These are phyloP conservation scores for Cenococcum geophilum DNA, from an alignment of 495 filamentous ascomycete genomes.

Conservation along the genomic window DNA sequence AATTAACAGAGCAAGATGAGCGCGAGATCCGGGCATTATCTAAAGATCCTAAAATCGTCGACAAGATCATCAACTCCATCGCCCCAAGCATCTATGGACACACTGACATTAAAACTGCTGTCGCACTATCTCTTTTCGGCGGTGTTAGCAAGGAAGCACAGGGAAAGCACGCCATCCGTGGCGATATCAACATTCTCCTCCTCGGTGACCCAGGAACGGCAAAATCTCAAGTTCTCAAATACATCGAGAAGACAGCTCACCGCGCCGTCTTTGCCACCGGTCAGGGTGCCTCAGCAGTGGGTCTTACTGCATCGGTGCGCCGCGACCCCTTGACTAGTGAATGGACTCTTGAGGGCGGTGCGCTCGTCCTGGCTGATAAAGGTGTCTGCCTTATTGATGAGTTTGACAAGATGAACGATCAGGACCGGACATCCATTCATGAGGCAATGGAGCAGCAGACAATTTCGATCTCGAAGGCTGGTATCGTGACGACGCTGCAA, in stretches of 20 bases:
- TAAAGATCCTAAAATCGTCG: constrained; percentile 83
- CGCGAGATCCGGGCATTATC: constrained; percentile 81
- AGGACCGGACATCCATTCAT: constrained; percentile 96
- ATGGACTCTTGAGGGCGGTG: constrained; percentile 97
- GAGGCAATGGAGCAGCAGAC: constrained; percentile 99
- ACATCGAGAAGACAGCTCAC: constrained; percentile 95
- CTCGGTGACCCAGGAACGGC: constrained; percentile 97
- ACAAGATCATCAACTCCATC: constrained; percentile 91
- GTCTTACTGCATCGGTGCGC: constrained; percentile 94
- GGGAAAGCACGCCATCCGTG: constrained; percentile 84
- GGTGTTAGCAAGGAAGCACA: constrained; percentile 86
- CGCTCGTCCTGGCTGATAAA: constrained; percentile 88
- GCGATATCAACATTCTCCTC: constrained; percentile 96
- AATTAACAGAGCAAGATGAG: constrained; percentile 92
- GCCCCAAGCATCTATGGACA: constrained; percentile 98
- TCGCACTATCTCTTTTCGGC: constrained; percentile 90
- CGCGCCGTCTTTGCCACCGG: constrained; percentile 97
- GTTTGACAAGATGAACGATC: constrained; percentile 99
- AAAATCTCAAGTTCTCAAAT: constrained; percentile 97
- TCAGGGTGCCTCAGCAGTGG: constrained; percentile 93
- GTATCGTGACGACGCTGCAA: constrained; percentile 96
- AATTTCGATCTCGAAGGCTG: constrained; percentile 99
- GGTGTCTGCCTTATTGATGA: constrained; percentile 98
- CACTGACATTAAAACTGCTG: constrained; percentile 93
- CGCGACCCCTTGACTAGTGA: constrained; percentile 93